phyloP scores from a whole-genome alignment of 345 rosid species.

The Ailanthus altissimus region DNA sequence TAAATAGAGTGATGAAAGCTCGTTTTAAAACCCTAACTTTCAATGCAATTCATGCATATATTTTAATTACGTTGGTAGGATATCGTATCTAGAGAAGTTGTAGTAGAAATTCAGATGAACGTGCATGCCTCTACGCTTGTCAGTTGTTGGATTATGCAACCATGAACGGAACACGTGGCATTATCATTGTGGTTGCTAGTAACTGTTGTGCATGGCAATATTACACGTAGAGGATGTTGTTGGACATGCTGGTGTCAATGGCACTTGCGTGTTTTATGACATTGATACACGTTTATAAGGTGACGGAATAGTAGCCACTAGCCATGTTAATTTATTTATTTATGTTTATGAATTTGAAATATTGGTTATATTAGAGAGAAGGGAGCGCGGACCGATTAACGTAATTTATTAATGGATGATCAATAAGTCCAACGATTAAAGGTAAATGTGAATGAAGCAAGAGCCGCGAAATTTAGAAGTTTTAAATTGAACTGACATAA shows the following conservation, averaged over 20 bases:
- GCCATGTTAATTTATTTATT: too few relatives aligned
- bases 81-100: background rate
- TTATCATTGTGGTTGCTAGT: background rate
- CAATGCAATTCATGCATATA: background rate
- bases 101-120: constrained; percentile 10
- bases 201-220: background rate
- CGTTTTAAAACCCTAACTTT: background rate
- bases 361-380: too few relatives aligned
- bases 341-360: too few relatives aligned
- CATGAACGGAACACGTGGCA: constrained; percentile 8
- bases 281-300: too few relatives aligned
- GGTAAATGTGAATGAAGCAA: too few relatives aligned
- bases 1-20: background rate
- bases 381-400: too few relatives aligned
- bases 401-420: too few relatives aligned
- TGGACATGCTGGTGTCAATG: constrained; percentile 5
- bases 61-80: background rate
- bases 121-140: constrained; percentile 1
- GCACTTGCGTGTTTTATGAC: too few relatives aligned
- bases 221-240: constrained; percentile 16
- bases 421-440: too few relatives aligned
- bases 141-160: constrained; percentile 11
- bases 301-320: too few relatives aligned
- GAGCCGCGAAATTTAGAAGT: too few relatives aligned
- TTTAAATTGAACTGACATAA: too few relatives aligned